Base-by-base conservation (phyloP, 2,329 filamentous ascomycete species). In the Davidsoniella neocaledoniae region DNA sequence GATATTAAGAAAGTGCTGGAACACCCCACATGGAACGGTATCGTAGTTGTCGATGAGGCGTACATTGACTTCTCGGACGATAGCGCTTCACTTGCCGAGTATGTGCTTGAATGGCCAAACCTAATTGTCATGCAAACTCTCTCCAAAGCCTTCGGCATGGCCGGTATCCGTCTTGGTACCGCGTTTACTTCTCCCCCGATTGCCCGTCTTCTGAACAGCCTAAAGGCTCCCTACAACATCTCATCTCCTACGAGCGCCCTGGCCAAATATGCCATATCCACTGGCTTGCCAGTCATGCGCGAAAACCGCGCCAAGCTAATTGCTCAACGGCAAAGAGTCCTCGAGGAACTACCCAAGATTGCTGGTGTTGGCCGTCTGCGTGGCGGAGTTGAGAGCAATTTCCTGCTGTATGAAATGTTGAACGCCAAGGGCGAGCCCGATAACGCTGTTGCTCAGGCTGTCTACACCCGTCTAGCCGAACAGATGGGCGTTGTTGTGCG, bases 151-250 rank as follows among this genome's bases (percentile, higher is more conserved):
- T 98, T 98, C 61, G 91, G 91, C 25, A 76, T 98, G 60, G 91
- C 91, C 3, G 91, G 90, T 46, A 94, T 98, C 61, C 75, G 91
- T 14, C 73, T 98, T 1, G 91, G 91, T 43, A 84, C 80, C 6
- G 86, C 86, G 0, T 98, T 95, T 62, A 76, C 85, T 4, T 76
- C 79, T 8, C 72, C 79, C 0, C 72, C 78, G 5, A 81, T 98
- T 54, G 87, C 90, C 2, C 65, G 68, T 14, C 70, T 98, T 10
- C 72, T 98, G 50, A 98, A 98, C 68, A 87, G 74, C 61, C 72
- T 98, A 59, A 96, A 96, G 67, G 90, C 91, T 0, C 91, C 91
- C 0, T 98, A 98, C 69, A 96, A 95, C 66, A 81, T 98, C 58
- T 83, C 86, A 3, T 90, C 81, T 58, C 86, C 86, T 0, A 95